Conservation (phyloP, 1,284 basidiomycete genomes). For the Agroathelia rolfsii region DNA sequence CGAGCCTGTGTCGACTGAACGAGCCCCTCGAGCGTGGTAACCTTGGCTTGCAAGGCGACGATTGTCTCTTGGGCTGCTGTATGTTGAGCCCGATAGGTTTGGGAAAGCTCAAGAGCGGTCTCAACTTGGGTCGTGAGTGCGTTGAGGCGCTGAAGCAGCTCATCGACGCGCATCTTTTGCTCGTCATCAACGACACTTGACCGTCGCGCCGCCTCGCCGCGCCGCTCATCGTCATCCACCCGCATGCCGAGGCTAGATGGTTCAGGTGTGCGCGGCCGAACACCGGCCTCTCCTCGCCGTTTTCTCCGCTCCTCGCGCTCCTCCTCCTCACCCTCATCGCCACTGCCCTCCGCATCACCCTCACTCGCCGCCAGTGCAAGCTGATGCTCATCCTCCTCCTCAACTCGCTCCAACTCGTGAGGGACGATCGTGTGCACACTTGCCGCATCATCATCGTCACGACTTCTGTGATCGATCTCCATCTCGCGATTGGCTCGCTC, state of each 20-base stretch:
- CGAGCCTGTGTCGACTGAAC: conserved; percentile 36
- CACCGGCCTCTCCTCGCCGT: conserved; percentile 46
- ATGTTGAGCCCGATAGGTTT: conserved; percentile 72
- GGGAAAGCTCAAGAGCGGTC: conserved; percentile 67
- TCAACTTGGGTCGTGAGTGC: conserved; percentile 69
- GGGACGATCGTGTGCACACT: no score
- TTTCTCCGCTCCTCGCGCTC: conserved; percentile 33
- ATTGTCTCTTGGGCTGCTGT: conserved; percentile 73
- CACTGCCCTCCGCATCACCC: conserved; percentile 28
- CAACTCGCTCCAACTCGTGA: no score
- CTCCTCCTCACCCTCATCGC: conserved; percentile 24
- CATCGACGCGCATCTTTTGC: conserved; percentile 31
- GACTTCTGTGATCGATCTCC: no score
- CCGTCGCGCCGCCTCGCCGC: conserved; percentile 15
- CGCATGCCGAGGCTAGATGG: conserved; percentile 60
- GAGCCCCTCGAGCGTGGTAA: conserved; percentile 45
- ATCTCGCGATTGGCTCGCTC: no score
- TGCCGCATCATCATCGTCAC: no score
- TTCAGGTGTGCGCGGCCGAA: conserved; percentile 67
- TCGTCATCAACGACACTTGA: conserved; percentile 15
- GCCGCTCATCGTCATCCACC: conserved; percentile 32
- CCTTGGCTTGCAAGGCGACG: conserved; percentile 62
- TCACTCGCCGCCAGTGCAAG: conserved; percentile 35
- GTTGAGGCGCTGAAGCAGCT: conserved; percentile 65
- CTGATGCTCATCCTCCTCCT: conserved; percentile 65